Evolutionary conservation across 352 stramenopile species (phyloP), one percentile per base, ranked within the genome.

Genomic region (Globisporangium abappressorium): DNA sequence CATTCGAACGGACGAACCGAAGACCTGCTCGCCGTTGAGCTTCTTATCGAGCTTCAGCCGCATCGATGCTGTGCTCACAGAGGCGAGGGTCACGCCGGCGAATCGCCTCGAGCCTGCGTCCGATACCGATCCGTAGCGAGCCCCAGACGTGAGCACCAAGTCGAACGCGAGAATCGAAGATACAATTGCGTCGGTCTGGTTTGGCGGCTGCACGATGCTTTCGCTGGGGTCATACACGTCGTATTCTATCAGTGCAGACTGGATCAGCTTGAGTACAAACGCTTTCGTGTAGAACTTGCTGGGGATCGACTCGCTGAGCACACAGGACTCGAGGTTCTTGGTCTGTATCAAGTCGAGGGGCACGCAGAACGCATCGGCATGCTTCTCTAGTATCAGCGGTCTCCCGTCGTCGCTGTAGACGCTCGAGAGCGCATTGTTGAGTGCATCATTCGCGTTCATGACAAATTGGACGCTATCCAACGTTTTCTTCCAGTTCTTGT

Each of bases 401-500:
- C 71, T 58, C 1, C 65, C 72, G 18, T 77, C 64, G 1, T 14
- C 20, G 11, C 20, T 18, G 24, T 70, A 79, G 18, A 72, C 69
- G 26, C 65, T 81, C 5, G 65, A 62, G 43, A 73, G 70, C 4
- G 66, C 69, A 36, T 77, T 79, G 2, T 36, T 30, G 51, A 79
- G 65, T 12, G 70, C 66, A 9, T 33, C 62, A 12, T 60, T 43
- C 20, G 24, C n/a, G 5, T 68, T 56, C 2, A 30, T 51, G 6
- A 70, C n/a, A 41, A 67, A 81, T 51, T 73, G 56, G 3, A 75
- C 36, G 15, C 6, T 43, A 15, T 75, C 64, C 12, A 81, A 70
- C 3, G 75, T 73, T 28, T 75, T 72, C 51, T 68, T 70, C 75
- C 75, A 81, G 57, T 38, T 74, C 57, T 74, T 76, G 0, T 64